Evolutionary conservation across 306 rosid genomes (phyloP), one percentile per base, ranked within the genome.

Genomic region (Sesbania bispinosa): DNA sequence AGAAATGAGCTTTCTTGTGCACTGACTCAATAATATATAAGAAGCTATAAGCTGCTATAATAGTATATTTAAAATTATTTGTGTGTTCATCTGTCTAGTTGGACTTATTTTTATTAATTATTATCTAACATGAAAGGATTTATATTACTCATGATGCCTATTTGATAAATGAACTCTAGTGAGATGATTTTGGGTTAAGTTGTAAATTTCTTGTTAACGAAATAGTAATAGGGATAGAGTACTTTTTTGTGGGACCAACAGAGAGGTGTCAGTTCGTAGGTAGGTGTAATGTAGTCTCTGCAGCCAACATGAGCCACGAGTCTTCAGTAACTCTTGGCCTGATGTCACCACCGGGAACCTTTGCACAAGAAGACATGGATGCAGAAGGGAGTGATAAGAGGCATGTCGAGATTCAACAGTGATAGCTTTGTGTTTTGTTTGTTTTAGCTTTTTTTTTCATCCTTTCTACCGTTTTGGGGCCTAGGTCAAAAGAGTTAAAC

Each of bases 401-500:
- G 75, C 80, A 53, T 82, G 88, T 74, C 63, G 16, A 61, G 50
- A 59, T 65, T 66, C 52, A 77, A 77, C 73, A 60, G 80, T 51
- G 79, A 55, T 55, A 48, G 77, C 75, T 77, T 27, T 46, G 65
- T 14, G 21, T 68, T 62, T 70, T 54, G 65, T 53, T 64, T 61
- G 73, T 58, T 59, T 74, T 29, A n/a, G 61, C 58, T 39, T 53
- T 53, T 5, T 33, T 76, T 68, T 67, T 67, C 26, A 64, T 73
- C 72, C 13, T 50, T 69, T 77, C 58, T 35, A 76, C 72, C 52
- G 77, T 63, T 75, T 80, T 30, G 53, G 59, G 59, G 79, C 32
- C 67, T 77, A 83, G 76, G 97, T 91, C 96, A 88, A 86, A 89
- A 85, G 77, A 24, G 70, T 53, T 77, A 62, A 95, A 81, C 89